Evolutionary conservation across 2,329 filamentous ascomycete species (phyloP).

Genomic region (Aspergillus calidoustus): DNA sequence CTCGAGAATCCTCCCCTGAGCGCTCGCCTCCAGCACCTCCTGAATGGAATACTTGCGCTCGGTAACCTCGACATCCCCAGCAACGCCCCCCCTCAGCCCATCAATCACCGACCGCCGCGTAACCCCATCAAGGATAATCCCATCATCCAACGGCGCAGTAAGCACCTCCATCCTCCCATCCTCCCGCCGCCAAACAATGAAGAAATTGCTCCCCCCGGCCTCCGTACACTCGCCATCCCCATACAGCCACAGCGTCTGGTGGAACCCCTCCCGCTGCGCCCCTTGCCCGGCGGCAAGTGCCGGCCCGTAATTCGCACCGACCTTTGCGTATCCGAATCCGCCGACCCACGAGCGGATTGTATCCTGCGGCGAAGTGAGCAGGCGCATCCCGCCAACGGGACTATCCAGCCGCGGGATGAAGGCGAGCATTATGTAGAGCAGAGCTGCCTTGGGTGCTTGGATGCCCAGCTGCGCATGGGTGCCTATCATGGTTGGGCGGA

Average conservation of each 20-base stretch:
- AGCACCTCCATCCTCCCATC: conserved; percentile 67
- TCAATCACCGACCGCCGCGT: conserved; percentile 60
- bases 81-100: background rate
- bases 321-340: conserved; percentile 85
- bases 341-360: conserved; percentile 87
- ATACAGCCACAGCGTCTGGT: conserved; percentile 89
- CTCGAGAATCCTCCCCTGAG: conserved; percentile 75
- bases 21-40: conserved; percentile 70
- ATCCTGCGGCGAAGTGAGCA: conserved; percentile 73
- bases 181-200: conserved; percentile 68
- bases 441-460: conserved; percentile 2
- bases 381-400: conserved; percentile 37
- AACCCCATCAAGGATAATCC: conserved; percentile 81
- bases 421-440: conserved; percentile 64
- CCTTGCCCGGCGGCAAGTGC: conserved; percentile 75
- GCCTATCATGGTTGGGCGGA: conserved; percentile 83
- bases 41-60: conserved; percentile 79
- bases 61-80: conserved; percentile 60
- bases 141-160: conserved; percentile 78
- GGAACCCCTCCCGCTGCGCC: conserved; percentile 72
- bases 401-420: conserved; percentile 39
- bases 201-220: conserved; percentile 87
- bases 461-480: conserved; percentile 78
- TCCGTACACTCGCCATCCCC: conserved; percentile 80
- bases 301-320: conserved; percentile 89